Conservation (phyloP, 805 yeast genomes). For the Saccharomycopsis sp. region DNA sequence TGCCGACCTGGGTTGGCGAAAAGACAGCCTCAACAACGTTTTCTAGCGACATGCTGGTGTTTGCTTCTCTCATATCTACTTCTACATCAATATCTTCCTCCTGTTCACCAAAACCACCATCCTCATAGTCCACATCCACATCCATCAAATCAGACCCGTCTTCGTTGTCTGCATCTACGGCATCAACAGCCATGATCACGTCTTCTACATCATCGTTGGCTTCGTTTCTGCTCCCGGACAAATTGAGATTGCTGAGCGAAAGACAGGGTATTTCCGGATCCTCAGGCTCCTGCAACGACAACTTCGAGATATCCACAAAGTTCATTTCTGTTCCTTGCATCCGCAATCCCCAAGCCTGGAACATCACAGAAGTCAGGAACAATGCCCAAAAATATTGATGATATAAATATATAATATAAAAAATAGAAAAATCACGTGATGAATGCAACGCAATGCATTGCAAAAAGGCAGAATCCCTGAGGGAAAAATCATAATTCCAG, state of each 20-base stretch:
- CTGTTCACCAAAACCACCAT: background rate
- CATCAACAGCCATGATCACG: background rate
- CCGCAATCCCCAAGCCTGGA: too few relatives aligned
- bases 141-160: background rate
- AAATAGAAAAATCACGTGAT: too few relatives aligned
- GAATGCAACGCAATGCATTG: too few relatives aligned
- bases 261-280: constrained; percentile 1
- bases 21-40: constrained; percentile 3
- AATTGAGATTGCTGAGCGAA: background rate
- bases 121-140: background rate
- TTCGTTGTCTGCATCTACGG: background rate
- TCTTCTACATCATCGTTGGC: background rate
- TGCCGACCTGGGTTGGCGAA: constrained; percentile 19
- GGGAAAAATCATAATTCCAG: too few relatives aligned
- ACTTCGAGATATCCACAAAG: background rate
- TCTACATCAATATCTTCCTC: background rate
- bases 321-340: too few relatives aligned
- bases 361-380: too few relatives aligned
- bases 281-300: constrained; percentile 1
- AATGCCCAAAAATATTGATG: too few relatives aligned
- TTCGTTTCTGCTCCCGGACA: background rate
- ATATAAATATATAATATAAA: too few relatives aligned
- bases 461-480: too few relatives aligned
- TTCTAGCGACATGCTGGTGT: background rate
- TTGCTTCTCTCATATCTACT: background rate